These are phyloP conservation scores for Aspergillus floridensis DNA, from an alignment of 2,329 filamentous ascomycete genomes.

Conservation along the genomic window DNA sequence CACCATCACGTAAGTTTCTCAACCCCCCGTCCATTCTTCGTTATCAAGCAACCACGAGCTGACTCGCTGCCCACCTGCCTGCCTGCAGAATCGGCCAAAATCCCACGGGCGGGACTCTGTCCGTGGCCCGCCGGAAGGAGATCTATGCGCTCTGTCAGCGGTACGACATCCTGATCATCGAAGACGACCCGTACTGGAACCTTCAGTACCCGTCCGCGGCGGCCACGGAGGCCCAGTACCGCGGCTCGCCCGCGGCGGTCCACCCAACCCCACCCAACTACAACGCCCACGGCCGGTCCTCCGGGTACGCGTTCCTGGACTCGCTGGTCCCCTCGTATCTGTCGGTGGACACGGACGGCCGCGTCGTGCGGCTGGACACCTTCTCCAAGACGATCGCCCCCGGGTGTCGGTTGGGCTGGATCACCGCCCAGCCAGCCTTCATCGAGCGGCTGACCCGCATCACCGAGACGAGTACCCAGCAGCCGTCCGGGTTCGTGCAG, in stretches of 20 bases:
- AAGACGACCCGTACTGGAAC: conserved; percentile 97
- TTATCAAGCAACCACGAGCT: background rate
- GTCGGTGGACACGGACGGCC: conserved; percentile 76
- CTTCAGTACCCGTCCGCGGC: conserved; percentile 78
- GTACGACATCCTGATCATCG: conserved; percentile 86
- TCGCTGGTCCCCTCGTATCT: conserved; percentile 80
- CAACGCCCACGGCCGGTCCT: conserved; percentile 48
- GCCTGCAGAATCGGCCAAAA: conserved; percentile 75
- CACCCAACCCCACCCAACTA: conserved; percentile 39
- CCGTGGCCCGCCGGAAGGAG: conserved; percentile 69
- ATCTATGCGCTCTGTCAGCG: conserved; percentile 77
- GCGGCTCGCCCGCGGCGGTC: conserved; percentile 29
- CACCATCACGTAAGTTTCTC: conserved; percentile 71
- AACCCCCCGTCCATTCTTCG: background rate
- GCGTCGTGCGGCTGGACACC: conserved; percentile 85
- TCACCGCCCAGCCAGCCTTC: conserved; percentile 77
- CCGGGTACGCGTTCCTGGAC: conserved; percentile 76
- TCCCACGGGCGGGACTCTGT: conserved; percentile 74
- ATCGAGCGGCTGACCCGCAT: conserved; percentile 72
- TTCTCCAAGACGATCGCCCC: conserved; percentile 93
- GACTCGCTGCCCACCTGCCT: background rate
- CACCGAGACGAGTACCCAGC: conserved; percentile 73
- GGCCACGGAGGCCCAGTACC: conserved; percentile 34
- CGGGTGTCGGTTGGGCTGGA: conserved; percentile 85
- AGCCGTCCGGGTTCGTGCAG: conserved; percentile 88